Evolutionary conservation across 1,139 yeast species (phyloP).

Genomic region (Chernovozyma sophiae-reginae): DNA sequence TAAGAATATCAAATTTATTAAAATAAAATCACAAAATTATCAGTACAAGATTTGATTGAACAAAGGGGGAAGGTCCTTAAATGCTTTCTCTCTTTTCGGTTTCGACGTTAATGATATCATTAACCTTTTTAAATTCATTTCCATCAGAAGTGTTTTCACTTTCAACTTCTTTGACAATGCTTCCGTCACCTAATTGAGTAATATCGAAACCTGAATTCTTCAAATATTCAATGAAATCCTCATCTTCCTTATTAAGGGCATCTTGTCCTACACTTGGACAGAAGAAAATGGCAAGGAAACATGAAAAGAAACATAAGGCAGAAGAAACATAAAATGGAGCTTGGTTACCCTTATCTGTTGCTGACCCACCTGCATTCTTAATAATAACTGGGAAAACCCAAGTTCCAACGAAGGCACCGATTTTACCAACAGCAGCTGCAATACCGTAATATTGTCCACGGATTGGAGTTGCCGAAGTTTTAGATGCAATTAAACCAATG

Average conservation of each 20-base stretch:
- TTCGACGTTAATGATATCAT: slow-evolving; percentile 1
- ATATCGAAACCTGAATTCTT: slow-evolving; percentile 55
- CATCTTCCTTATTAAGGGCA: slow-evolving; percentile 76
- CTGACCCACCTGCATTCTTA: slow-evolving; percentile 40
- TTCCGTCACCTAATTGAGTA: slow-evolving; percentile 40
- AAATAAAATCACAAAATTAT: too few species aligned
- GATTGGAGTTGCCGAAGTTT: slow-evolving; percentile 16
- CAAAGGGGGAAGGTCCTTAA: too few species aligned
- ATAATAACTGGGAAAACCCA: slow-evolving; percentile 26
- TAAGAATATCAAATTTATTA: too few species aligned
- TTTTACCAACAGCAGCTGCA: slow-evolving; percentile 51
- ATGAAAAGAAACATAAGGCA: slow-evolving; percentile 70
- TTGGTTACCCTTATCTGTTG: slow-evolving; percentile 49
- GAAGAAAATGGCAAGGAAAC: slow-evolving; percentile 61
- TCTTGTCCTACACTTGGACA: slow-evolving; percentile 82
- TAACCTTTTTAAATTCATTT: slow-evolving; percentile 1
- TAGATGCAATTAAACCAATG: slow-evolving; percentile 16
- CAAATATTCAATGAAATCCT: slow-evolving; percentile 62
- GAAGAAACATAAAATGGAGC: slow-evolving; percentile 85
- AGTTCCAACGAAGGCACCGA: slow-evolving; percentile 53
- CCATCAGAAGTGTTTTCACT: slow-evolving; percentile 1
- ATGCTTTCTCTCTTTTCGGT: slow-evolving; percentile 1
- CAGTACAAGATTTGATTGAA: too few species aligned
- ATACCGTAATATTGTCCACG: slow-evolving; percentile 34
- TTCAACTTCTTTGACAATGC: slow-evolving; percentile 9